A percentile compares a stretch with the other conserved stretches of the same genome.
Evolutionary conservation across 2,329 filamentous ascomycete genomes (phyloP).

Genomic region (Chrysoporthe cubensis): DNA sequence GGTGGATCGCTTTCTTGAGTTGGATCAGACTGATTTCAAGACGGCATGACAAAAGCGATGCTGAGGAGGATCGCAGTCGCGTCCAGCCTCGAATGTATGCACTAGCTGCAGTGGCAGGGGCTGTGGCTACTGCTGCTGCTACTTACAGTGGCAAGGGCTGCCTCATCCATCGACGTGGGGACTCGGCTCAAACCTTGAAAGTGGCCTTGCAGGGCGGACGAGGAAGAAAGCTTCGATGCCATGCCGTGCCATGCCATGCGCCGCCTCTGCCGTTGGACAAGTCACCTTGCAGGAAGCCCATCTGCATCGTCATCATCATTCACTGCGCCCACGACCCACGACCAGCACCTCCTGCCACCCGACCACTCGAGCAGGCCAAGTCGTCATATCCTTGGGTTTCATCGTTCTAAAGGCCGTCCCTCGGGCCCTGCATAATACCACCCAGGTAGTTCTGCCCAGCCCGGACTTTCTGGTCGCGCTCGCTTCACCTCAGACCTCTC

Average conservation of each 20-base stretch:
- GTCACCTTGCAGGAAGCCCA: conserved; percentile 20
- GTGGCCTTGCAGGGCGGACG: conserved; percentile 1
- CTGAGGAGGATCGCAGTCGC: not conserved
- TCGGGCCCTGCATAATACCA: conserved; percentile 2
- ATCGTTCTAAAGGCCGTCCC: not conserved
- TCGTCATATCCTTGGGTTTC: conserved; percentile 12
- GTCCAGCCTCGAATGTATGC: conserved; percentile 12
- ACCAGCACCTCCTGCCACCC: not conserved
- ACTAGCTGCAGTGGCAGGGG: conserved; percentile 19
- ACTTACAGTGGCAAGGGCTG: conserved; percentile 14
- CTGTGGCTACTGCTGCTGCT: conserved; percentile 1
- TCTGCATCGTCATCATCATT: conserved; percentile 20
- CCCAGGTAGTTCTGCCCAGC: conserved; percentile 1
- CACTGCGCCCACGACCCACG: conserved; percentile 4
- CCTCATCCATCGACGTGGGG: conserved; percentile 13
- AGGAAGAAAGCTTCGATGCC: conserved; percentile 1
- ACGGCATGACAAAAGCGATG: conserved; percentile 5
- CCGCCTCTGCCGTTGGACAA: conserved; percentile 14
- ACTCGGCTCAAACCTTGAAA: conserved; percentile 12
- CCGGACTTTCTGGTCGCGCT: not conserved
- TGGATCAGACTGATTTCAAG: conserved; percentile 6
- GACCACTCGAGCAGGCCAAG: not conserved
- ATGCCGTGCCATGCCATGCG: conserved; percentile 1
- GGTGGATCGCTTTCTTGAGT: not conserved
- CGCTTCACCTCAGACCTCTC: not conserved